Evolutionary conservation across 257 asterid species (phyloP), one percentile per base, ranked within the genome.

Genomic region (Solanum sparsipilum): DNA sequence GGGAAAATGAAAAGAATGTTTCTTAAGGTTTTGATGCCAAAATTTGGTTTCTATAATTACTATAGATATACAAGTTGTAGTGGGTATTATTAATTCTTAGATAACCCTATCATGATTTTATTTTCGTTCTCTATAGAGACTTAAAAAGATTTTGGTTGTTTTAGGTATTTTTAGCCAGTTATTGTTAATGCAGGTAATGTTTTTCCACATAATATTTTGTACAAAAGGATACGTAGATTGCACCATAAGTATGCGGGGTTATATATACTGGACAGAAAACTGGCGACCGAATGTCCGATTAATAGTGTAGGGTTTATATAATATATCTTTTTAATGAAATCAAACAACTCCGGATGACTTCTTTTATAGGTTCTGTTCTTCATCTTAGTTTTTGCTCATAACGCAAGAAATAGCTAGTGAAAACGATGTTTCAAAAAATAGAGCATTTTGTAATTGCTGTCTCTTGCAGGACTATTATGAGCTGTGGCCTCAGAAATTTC

Each of bases 401-500:
- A 41, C 3, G n/a, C 13, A 27, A 18, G 70, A 82, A 52, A 16
- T 48, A 82, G 31, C 44, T 82, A 82, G 85, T 20, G 60, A 46
- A 27, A 46, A 81, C 4, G 7, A 27, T 81, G 65, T 81, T 27
- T 81, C 84, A 27, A 27, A 9, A 56, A 79, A 46, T 58, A 44
- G 68, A 48, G 56, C 70, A 82, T 82, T 48, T 82, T 82, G 70
- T 82, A 48, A 48, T 82, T 82, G 44, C 70, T 3, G 86, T 44
- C 46, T 89, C 78, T 27, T 48, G 85, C 90, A 92, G 94, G 94
- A 92, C 74, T 92, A 89, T 58, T 90, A 85, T 90, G 93, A 91
- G 84, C 87, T 92, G 76, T 92, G 92, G 94, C 93, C 94, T 39
- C 89, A 89, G 86, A 92, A 92, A 87, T 92, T 92, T 76, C 93